Base-by-base conservation (phyloP, 257 asterid species). In the Ehretia macrophylla region DNA sequence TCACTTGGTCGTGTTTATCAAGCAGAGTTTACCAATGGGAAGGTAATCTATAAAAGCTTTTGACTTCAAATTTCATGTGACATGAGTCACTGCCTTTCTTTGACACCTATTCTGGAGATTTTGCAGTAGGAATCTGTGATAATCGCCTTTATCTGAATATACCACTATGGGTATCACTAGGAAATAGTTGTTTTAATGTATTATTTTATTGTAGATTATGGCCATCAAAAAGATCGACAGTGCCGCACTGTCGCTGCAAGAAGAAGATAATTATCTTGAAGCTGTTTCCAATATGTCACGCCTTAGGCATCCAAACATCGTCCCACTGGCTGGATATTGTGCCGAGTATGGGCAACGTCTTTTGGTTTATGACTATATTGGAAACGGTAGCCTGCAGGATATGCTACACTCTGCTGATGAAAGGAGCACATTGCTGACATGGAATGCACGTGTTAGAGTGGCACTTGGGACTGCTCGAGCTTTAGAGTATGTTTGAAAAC, bases 391-490 rank as follows among this genome's bases (percentile, higher is more conserved):
- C 83, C 75, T 93, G 76, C 97, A 93, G 70, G 99, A 93, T 70
- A 85, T 85, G 95, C 81, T 93, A 67, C 97, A 93, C 84, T 86
- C 78, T 71, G 88, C 90, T 56, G 94, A 93, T 64, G 99, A 93
- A 68, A 81, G 93, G 75, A 86, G 84, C 80, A 82, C 69, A 71
- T 51, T 83, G 89, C 83, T 93, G 67, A 93, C 97, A 14, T 89
- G 99, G 99, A 93, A 89, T 62, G 96, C 92, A 51, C 94, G 99
- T 35, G 92, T 93, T 68, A 85, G 89, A 84, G 91, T 89, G 51
- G 95, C 97, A 51, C 97, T 93, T 70, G 99, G 99, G 75, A 85
- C 96, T 50, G 96, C 99, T 74, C 82, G 99, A 75, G 99, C 99
- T 61, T 77, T 93, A 61, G 99, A 93, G 99, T 93, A 89, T 58